phyloP scores from a whole-genome alignment of 352 stramenopile genomes.

The Phytophthora constricta region DNA sequence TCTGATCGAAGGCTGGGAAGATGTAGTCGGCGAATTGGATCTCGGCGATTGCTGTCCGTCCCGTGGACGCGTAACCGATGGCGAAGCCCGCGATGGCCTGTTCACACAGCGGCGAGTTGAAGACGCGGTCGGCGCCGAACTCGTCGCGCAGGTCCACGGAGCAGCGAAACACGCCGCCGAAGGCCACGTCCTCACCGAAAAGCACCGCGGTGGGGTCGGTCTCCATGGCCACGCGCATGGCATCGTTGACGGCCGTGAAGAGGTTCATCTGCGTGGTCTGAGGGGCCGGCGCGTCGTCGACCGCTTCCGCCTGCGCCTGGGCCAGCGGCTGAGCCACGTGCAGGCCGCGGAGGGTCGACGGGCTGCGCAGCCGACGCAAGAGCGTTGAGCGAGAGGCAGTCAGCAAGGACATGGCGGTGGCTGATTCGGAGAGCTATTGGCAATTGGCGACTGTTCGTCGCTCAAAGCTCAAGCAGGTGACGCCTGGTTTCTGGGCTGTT shows the following conservation, averaged over 20 bases:
- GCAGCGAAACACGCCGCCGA: slow-evolving; percentile 98
- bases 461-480: no score
- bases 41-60: slow-evolving; percentile 97
- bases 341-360: slow-evolving; percentile 4
- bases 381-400: background rate
- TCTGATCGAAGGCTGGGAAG: slow-evolving; percentile 96
- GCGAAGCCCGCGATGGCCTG: slow-evolving; percentile 96
- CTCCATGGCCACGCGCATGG: slow-evolving; percentile 88
- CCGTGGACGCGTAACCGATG: slow-evolving; percentile 97
- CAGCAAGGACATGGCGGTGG: slow-evolving; percentile 25
- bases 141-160: slow-evolving; percentile 93
- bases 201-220: slow-evolving; percentile 92
- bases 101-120: slow-evolving; percentile 97
- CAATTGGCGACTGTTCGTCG: slow-evolving; percentile 29
- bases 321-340: slow-evolving; percentile 15
- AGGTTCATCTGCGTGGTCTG: slow-evolving; percentile 91
- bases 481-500: background rate
- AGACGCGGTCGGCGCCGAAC: slow-evolving; percentile 95
- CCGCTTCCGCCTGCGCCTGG: slow-evolving; percentile 27
- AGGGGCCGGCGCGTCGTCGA: slow-evolving; percentile 30
- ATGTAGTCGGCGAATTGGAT: slow-evolving; percentile 99
- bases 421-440: no score
- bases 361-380: slow-evolving; percentile 6
- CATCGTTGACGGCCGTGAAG: slow-evolving; percentile 94
- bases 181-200: slow-evolving; percentile 99